Conservation (phyloP, 2,329 filamentous ascomycete species). For the Epicoccum sorghinum region DNA sequence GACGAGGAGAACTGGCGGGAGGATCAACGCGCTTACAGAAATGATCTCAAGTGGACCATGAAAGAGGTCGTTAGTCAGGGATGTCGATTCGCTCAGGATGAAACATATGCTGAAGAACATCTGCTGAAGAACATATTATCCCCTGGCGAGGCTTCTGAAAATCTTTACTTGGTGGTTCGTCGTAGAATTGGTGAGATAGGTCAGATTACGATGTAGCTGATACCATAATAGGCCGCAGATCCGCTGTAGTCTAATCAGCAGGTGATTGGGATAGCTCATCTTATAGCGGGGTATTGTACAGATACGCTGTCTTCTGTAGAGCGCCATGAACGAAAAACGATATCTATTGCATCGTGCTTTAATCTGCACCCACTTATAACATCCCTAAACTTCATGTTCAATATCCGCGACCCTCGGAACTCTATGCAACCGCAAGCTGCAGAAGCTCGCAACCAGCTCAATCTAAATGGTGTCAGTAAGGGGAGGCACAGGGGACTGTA, state of each 20-base stretch:
- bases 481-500: not conserved
- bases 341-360: no score
- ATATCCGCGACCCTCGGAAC: slow-evolving; percentile 42
- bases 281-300: slow-evolving; percentile 21
- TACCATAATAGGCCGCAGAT: slow-evolving; percentile 27
- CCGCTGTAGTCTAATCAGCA: slow-evolving; percentile 28
- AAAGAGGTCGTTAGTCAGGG: not conserved
- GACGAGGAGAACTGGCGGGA: no score
- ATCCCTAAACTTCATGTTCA: slow-evolving; percentile 37
- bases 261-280: slow-evolving; percentile 33
- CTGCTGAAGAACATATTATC: not conserved
- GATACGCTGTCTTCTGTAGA: no score
- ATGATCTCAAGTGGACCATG: not conserved
- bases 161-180: no score
- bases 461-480: slow-evolving; percentile 23
- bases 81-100: not conserved
- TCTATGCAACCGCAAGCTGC: slow-evolving; percentile 32
- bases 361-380: no score
- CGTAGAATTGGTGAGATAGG: no score
- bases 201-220: no score
- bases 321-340: no score
- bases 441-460: slow-evolving; percentile 40
- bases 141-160: no score
- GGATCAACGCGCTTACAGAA: not conserved
- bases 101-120: not conserved